Base-by-base conservation (phyloP, 768 basidiomycete species). In the Tylopilus sp. region DNA sequence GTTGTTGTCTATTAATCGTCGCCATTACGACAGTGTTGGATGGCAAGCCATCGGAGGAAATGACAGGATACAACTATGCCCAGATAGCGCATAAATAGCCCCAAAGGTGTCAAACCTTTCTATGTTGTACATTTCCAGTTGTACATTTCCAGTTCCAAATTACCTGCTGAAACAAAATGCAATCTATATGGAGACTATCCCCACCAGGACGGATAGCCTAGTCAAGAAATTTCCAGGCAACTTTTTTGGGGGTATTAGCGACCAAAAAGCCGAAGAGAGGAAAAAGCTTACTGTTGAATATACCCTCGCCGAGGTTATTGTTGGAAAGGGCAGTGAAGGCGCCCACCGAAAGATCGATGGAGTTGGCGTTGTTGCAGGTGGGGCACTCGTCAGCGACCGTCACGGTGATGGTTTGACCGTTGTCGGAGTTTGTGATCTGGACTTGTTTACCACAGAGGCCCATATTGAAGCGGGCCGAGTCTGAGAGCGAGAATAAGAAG, bases 371-470 rank as follows among this genome's bases (percentile, higher is more conserved):
- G 0, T 62, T 45, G 72, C 91, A 95, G 18, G 85, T 85, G 22
- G 91, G 91, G 76, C 92, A 97, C 33, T 77, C 83, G 58, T 93
- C 91, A 12, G 79, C 88, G 56, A 97, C 75, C 22, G 74, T 78
- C 40, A 83, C 91, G 4, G 68, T 74, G 51, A 88, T 77, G n/a
- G 68, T 64, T 68, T 74, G 21, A 44, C 77, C 74, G 12, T 47
- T 70, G 69, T 80, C 82, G 22, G 71, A 58, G 73, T 89, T 88
- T 51, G 73, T 82, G 63, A 97, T 79, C 57, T 64, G 57, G 59
- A 95, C 79, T 43, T 70, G 61, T 62, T 75, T 70, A 51, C 88
- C 88, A 62, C 95, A 97, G 57, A 82, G 73, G 9, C 65, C 59
- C 58, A 78, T 67, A 18, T 80, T 81, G 66, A 83, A 85, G 31